Evolutionary conservation across 768 basidiomycete species (phyloP).

Genomic region (Kwoniella dejecticola): DNA sequence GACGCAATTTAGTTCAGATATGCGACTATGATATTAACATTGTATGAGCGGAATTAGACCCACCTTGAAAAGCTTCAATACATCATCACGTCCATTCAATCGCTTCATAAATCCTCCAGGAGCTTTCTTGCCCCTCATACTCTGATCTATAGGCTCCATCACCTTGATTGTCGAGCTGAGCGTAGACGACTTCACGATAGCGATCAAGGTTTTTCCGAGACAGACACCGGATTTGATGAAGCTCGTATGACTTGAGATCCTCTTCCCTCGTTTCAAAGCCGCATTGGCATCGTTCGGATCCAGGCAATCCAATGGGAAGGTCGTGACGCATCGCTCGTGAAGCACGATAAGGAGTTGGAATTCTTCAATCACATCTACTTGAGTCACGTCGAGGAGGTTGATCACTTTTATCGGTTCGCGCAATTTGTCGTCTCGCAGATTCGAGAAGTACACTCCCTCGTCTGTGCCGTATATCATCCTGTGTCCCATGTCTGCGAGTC

Average conservation of each 20-base stretch:
- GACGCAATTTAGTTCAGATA: no score
- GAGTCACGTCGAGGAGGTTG: conserved; percentile 81
- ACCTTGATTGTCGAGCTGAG: conserved; percentile 97
- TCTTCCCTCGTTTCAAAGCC: conserved; percentile 88
- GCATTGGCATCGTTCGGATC: conserved; percentile 87
- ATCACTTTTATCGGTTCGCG: conserved; percentile 85
- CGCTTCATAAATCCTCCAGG: conserved; percentile 78
- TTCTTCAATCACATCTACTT: conserved; percentile 94
- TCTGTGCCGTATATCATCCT: conserved; percentile 95
- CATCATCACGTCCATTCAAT: conserved; percentile 91
- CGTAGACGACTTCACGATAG: conserved; percentile 93
- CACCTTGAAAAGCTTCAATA: conserved; percentile 86
- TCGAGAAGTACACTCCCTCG: conserved; percentile 93
- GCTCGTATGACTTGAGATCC: conserved; percentile 91
- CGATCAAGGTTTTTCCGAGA: conserved; percentile 85
- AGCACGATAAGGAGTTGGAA: conserved; percentile 95
- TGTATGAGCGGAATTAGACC: conserved; percentile 12
- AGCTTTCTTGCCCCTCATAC: conserved; percentile 59
- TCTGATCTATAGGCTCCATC: conserved; percentile 92
- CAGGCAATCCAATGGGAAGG: conserved; percentile 90
- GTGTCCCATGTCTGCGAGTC: conserved; percentile 72
- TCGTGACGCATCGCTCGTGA: conserved; percentile 97
- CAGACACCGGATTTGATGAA: conserved; percentile 98
- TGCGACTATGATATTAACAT: no score
- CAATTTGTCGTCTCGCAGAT: conserved; percentile 71